phyloP scores from a whole-genome alignment of 192 early-diverging fungal species.

The Glomus cerebriforme region DNA sequence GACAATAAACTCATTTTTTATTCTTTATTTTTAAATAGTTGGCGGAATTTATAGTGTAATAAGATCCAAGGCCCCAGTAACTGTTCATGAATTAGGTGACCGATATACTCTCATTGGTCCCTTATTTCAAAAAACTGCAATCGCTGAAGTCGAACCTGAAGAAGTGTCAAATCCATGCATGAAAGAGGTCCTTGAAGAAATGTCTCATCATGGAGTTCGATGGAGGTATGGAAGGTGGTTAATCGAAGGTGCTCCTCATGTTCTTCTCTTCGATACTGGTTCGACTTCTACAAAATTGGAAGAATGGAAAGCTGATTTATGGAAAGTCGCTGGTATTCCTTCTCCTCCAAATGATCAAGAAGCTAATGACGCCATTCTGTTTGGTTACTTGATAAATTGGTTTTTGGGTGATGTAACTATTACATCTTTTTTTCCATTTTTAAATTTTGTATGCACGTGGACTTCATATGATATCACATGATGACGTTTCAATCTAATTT shows the following conservation, averaged over 20 bases:
- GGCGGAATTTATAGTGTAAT: constrained; percentile 99
- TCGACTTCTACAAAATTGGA: constrained; percentile 76
- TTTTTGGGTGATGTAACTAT: constrained; percentile 84
- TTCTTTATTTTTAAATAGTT: constrained; percentile 56
- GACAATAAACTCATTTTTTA: too few relatives aligned
- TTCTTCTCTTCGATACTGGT: constrained; percentile 86
- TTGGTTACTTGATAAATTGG: constrained; percentile 95
- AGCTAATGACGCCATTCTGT: constrained; percentile 92
- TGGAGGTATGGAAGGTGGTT: constrained; percentile 93
- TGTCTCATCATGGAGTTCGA: constrained; percentile 74
- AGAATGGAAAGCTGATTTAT: constrained; percentile 97
- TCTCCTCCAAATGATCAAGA: constrained; percentile 89
- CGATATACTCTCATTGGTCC: constrained; percentile 94
- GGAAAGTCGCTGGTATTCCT: constrained; percentile 88
- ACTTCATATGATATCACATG: not conserved
- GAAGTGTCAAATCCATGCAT: constrained; percentile 70
- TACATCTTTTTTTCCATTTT: not conserved
- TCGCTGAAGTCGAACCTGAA: constrained; percentile 87
- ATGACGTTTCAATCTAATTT: not conserved
- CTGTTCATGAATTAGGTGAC: constrained; percentile 90
- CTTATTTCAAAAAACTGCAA: constrained; percentile 80
- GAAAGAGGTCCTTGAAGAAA: constrained; percentile 65
- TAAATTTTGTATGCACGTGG: not conserved
- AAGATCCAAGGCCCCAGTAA: constrained; percentile 96
- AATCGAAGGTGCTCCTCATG: constrained; percentile 89